Base-by-base conservation (phyloP, 345 rosid genomes). In the Murraya koenigii region DNA sequence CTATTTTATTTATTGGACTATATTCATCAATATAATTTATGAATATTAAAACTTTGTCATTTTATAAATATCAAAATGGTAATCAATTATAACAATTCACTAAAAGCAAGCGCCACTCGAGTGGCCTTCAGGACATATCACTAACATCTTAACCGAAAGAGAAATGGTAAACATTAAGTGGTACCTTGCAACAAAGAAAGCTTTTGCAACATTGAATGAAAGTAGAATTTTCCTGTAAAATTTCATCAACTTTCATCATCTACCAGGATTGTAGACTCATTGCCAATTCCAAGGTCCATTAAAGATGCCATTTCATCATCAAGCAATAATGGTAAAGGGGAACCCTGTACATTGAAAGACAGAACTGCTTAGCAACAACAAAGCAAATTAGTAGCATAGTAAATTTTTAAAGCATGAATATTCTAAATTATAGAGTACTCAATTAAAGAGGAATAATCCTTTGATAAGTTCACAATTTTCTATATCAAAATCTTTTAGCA, bases 281-380 rank as follows among this genome's bases (percentile, higher is more conserved):
- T 81, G 73, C 92, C 88, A 72, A 91, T 78, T 75, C n/a, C 98
- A 10, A 88, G 76, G 64, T 96, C 97, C 71, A 90, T 80, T 69
- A 94, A 78, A 47, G 94, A 84, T 36, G 88, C 86, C 88, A 90
- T 89, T 84, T 92, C 98, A 74, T 92, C 95, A 61, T 89, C 94
- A 39, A 96, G 86, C 80, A 89, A 61, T 75, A 83, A 79, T 1
- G 96, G 99, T 39, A 91, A 72, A 39, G 98, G n/a, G 32, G 93
- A 90, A 8, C 91, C 97, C 99, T 94, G 88, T 55, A 80, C 74
- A 67, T 68, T 26, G 17, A 19, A 61, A 22, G 14, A 61, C 25
- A 52, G 5, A 44, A 3, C 15, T 7, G 6, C 26, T 22, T 14
- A 14, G 13, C 8, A 4, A 11, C 9, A 2, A 58, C 23, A 32